Evolutionary conservation across 202 grass and related monocot species (phyloP).

Genomic region (Zizania palustris): DNA sequence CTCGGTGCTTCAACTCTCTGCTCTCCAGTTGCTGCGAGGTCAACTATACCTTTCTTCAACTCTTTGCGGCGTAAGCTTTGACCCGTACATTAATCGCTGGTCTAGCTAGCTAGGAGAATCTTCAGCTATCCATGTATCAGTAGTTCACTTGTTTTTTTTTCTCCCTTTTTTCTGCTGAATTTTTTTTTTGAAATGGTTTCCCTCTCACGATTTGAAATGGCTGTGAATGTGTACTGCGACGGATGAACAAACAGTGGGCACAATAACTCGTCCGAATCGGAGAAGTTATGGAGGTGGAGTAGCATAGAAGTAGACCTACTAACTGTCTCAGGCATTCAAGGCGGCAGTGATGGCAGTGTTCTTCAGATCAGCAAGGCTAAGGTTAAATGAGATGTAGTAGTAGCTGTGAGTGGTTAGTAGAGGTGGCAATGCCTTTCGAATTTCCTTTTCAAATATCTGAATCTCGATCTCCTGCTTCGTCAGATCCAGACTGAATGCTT

Average conservation of each 20-base stretch:
- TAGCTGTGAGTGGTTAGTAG: conserved; percentile 12
- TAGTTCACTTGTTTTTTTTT: too few species aligned
- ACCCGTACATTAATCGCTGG: not conserved
- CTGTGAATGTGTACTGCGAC: not conserved
- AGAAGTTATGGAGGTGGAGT: not conserved
- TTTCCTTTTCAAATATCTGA: conserved; percentile 40
- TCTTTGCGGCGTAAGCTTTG: conserved; percentile 24
- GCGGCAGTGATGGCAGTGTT: conserved; percentile 49
- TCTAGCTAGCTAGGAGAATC: conserved; percentile 1
- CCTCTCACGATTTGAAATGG: not conserved
- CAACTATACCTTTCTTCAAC: conserved; percentile 8
- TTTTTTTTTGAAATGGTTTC: not conserved
- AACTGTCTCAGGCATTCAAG: conserved; percentile 44
- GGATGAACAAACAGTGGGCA: not conserved
- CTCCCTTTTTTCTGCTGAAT: not conserved
- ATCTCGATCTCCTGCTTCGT: not conserved
- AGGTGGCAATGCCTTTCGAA: not conserved
- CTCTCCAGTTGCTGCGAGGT: conserved; percentile 1
- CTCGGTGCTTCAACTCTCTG: not conserved
- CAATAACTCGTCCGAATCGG: conserved; percentile 27
- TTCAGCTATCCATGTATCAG: conserved; percentile 5
- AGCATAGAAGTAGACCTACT: conserved; percentile 34
- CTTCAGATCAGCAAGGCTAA: conserved; percentile 21
- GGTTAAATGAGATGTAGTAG: conserved; percentile 38
- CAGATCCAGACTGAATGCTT: conserved; percentile 32